Conservation (phyloP, 768 basidiomycete genomes). For the Russula sp. region DNA sequence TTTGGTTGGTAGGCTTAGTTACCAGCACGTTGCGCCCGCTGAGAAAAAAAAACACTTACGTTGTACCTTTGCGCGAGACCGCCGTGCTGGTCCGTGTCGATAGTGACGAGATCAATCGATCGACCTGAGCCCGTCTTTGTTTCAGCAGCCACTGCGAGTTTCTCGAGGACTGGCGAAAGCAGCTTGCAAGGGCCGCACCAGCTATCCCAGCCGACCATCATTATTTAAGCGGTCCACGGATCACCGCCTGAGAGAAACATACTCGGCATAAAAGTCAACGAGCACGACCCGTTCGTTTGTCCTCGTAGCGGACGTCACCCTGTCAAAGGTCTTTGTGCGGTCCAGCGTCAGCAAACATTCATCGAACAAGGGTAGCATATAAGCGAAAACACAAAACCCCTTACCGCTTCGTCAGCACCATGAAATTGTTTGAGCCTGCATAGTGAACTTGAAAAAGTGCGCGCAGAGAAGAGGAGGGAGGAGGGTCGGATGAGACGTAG, state of each 20-base stretch:
- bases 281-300: constrained; percentile 49
- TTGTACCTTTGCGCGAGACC: constrained; percentile 45
- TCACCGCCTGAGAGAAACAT: constrained; percentile 22
- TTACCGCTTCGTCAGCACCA: constrained; percentile 41
- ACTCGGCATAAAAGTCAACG: constrained; percentile 82
- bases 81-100: constrained; percentile 53
- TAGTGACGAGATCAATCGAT: constrained; percentile 63
- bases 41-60: constrained; percentile 28
- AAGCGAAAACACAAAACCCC: background rate
- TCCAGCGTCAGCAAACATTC: background rate
- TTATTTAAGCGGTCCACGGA: background rate
- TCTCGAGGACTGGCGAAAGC: constrained; percentile 63
- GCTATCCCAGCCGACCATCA: constrained; percentile 30
- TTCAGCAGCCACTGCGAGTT: constrained; percentile 40
- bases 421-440: constrained; percentile 36
- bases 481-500: background rate
- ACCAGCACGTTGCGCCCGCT: background rate
- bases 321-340: constrained; percentile 32
- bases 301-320: constrained; percentile 26
- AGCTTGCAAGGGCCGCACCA: constrained; percentile 76
- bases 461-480: background rate
- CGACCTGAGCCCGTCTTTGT: constrained; percentile 44
- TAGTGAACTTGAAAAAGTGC: constrained; percentile 38
- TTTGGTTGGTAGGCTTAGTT: background rate
- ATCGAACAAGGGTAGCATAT: background rate